These are phyloP conservation scores for Bacidia gigantensis DNA, from an alignment of 495 filamentous ascomycete species.

Conservation along the genomic window DNA sequence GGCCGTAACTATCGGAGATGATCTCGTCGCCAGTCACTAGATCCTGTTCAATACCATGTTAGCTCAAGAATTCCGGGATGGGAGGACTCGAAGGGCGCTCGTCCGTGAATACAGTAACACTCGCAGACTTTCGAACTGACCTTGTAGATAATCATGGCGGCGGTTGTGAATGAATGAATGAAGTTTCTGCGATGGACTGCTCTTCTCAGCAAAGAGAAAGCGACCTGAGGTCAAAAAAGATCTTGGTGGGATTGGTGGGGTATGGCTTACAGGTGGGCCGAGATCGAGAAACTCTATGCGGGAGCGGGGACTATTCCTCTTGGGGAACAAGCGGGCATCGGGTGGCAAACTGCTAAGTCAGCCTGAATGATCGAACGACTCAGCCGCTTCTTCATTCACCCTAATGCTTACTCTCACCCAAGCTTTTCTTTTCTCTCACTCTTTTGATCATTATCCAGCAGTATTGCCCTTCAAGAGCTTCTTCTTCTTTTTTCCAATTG, in stretches of 20 bases:
- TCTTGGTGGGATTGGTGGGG: background rate
- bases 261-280: background rate
- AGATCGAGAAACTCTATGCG: background rate
- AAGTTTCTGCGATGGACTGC: too few species aligned
- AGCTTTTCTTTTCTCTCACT: background rate
- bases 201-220: too few species aligned
- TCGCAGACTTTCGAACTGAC: constrained; percentile 1
- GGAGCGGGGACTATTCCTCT: background rate
- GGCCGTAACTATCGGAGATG: constrained; percentile 80
- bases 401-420: background rate
- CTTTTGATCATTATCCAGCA: background rate
- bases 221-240: background rate
- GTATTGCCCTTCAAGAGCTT: background rate
- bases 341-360: background rate
- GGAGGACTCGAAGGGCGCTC: background rate
- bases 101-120: background rate
- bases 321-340: too few species aligned
- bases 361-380: background rate
- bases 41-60: constrained; percentile 45
- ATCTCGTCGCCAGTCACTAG: constrained; percentile 84
- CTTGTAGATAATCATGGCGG: constrained; percentile 22
- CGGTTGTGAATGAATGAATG: background rate
- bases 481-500: background rate
- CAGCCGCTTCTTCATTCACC: background rate
- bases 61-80: background rate